Conservation (phyloP, 1,284 basidiomycete species). For the Exobasidium cylindrosporum region DNA sequence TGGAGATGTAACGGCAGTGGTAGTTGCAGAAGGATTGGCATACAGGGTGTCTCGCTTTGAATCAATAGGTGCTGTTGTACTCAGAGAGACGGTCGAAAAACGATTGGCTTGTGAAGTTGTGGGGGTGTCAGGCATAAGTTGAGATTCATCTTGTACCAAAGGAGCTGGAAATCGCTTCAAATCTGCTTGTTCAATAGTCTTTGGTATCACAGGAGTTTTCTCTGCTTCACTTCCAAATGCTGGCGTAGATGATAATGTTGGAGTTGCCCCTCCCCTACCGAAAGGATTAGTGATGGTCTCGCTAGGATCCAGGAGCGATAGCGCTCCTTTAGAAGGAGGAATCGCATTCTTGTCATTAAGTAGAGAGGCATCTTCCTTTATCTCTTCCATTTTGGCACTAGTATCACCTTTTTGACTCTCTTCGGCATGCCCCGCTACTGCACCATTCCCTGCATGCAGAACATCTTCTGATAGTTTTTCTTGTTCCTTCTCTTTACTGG, state of each 20-base stretch:
- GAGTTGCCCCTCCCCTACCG: neutral
- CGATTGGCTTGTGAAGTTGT: conserved; percentile 19
- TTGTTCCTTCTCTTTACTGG: too few relatives aligned
- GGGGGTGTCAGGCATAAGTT: conserved; percentile 8
- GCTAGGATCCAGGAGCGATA: conserved; percentile 43
- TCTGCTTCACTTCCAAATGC: neutral
- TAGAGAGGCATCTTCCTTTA: neutral
- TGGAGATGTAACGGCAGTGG: conserved; percentile 11
- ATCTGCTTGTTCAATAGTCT: neutral
- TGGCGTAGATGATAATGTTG: too few relatives aligned
- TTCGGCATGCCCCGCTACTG: neutral
- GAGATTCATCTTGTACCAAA: neutral
- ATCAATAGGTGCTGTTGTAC: conserved; percentile 20
- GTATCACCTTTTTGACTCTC: neutral
- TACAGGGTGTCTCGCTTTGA: conserved; percentile 19
- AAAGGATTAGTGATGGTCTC: conserved; percentile 48
- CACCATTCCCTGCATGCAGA: neutral
- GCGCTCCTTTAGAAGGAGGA: conserved; percentile 42
- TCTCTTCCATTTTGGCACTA: neutral
- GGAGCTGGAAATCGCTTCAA: neutral
- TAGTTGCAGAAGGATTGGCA: neutral
- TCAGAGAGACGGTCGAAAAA: conserved; percentile 35
- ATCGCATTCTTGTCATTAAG: conserved; percentile 14
- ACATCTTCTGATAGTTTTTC: too few relatives aligned
- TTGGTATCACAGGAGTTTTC: neutral